phyloP scores from a whole-genome alignment of 169 alveolate genomes.

The Theileria annulata region DNA sequence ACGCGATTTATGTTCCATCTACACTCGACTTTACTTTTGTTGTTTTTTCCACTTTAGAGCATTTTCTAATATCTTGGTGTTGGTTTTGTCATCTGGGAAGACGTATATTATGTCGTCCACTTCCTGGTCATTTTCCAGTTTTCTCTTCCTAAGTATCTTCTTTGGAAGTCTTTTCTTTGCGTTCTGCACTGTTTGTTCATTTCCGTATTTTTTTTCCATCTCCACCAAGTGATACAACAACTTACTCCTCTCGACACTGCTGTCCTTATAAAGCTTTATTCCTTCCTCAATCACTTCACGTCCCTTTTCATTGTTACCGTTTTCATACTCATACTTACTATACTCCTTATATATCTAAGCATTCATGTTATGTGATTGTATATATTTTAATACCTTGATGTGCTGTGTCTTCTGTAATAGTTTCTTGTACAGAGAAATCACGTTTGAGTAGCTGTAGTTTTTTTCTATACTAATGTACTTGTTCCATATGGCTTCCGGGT shows the following conservation, averaged over 20 bases:
- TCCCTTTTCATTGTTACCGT: slow-evolving; percentile 61
- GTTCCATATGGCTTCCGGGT: slow-evolving; percentile 90
- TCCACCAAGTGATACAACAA: slow-evolving; percentile 65
- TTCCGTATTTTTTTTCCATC: slow-evolving; percentile 69
- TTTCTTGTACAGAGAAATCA: slow-evolving; percentile 85
- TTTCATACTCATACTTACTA: slow-evolving; percentile 71
- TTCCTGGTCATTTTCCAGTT: slow-evolving; percentile 65
- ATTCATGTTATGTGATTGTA: neutral
- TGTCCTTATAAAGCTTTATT: slow-evolving; percentile 72
- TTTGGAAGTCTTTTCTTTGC: slow-evolving; percentile 68
- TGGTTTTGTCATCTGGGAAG: slow-evolving; percentile 77
- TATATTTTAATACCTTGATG: slow-evolving; percentile 69
- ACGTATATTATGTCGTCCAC: slow-evolving; percentile 73
- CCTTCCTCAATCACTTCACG: slow-evolving; percentile 77
- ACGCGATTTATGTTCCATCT: neutral
- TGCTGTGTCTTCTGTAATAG: slow-evolving; percentile 91
- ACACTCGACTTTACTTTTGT: neutral
- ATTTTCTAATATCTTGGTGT: slow-evolving; percentile 63
- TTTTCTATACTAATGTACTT: slow-evolving; percentile 79
- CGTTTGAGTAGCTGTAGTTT: slow-evolving; percentile 70
- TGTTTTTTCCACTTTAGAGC: slow-evolving; percentile 57
- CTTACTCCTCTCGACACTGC: slow-evolving; percentile 76
- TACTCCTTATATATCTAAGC: slow-evolving; percentile 72
- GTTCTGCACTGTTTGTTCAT: slow-evolving; percentile 59
- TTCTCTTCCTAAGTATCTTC: slow-evolving; percentile 72